phyloP scores from a whole-genome alignment of 2,329 filamentous ascomycete genomes.

The Graphilbum ipis-grandicollis region DNA sequence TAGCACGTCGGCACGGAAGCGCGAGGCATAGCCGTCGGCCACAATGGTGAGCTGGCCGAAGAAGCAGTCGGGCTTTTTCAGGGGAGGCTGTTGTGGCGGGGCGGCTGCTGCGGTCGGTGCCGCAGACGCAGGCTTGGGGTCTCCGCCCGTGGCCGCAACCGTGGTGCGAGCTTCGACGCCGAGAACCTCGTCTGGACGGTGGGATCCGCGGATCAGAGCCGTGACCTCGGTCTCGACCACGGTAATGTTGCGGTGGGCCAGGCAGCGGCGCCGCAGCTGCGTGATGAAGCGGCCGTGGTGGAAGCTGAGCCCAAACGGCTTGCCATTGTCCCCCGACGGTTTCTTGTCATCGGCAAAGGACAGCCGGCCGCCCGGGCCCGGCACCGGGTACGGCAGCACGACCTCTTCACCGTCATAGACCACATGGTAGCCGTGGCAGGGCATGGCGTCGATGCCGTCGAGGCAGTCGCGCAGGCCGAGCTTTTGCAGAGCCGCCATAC shows the following conservation, averaged over 20 bases:
- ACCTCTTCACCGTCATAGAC: conserved; percentile 62
- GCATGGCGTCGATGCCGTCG: conserved; percentile 74
- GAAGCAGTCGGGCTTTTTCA: conserved; percentile 52
- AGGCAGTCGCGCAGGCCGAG: conserved; percentile 69
- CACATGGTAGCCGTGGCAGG: conserved; percentile 74
- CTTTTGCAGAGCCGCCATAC: conserved; percentile 61
- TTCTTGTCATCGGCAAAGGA: conserved; percentile 2
- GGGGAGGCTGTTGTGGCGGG: too few species aligned
- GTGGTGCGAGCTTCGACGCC: conserved; percentile 66
- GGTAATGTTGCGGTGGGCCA: conserved; percentile 64
- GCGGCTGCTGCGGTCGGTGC: too few species aligned
- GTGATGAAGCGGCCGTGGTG: conserved; percentile 91
- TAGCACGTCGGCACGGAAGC: conserved; percentile 71
- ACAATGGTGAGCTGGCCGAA: conserved; percentile 80
- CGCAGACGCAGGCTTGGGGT: neutral
- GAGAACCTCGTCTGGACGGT: conserved; percentile 51
- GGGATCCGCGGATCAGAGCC: conserved; percentile 52
- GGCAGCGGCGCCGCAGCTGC: conserved; percentile 60
- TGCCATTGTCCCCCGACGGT: conserved; percentile 1
- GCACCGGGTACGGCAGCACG: conserved; percentile 60
- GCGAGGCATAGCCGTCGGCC: conserved; percentile 83
- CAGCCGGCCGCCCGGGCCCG: conserved; percentile 19
- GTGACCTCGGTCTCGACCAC: conserved; percentile 81
- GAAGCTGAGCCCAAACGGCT: conserved; percentile 54
- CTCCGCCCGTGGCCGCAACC: too few species aligned